Conservation (phyloP, 768 basidiomycete genomes). For the Scleroderma bovista region DNA sequence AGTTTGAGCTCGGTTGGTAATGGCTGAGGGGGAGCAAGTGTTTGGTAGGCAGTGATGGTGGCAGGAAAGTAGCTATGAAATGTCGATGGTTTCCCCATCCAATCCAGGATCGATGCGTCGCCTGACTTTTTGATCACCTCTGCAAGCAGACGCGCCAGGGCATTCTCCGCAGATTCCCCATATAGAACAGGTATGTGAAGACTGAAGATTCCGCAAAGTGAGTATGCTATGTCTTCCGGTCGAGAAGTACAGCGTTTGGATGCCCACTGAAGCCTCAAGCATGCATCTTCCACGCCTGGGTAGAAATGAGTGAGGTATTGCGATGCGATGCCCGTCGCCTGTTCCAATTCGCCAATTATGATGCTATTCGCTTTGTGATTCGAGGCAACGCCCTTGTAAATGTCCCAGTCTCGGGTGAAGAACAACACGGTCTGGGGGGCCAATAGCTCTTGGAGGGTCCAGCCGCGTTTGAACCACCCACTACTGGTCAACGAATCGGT, state of each 20-base stretch:
- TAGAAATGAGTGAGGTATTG: background rate
- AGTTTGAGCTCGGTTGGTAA: too few relatives aligned
- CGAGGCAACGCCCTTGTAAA: background rate
- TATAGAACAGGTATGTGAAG: conserved; percentile 20
- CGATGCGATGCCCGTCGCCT: background rate
- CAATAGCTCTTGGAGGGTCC: background rate
- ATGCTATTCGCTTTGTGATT: background rate
- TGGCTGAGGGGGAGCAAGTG: background rate
- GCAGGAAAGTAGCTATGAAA: conserved; percentile 3
- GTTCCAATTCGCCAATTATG: background rate
- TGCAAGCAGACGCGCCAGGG: conserved; percentile 3
- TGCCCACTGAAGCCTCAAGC: background rate
- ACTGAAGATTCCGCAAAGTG: conserved; percentile 2
- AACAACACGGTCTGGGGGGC: background rate
- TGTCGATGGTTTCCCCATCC: conserved; percentile 6
- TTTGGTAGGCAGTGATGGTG: background rate
- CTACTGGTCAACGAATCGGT: background rate
- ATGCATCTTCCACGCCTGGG: background rate
- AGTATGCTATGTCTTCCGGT: background rate
- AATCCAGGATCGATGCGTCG: conserved; percentile 6
- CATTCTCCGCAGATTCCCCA: conserved; percentile 2
- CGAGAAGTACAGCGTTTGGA: background rate
- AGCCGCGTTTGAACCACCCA: background rate
- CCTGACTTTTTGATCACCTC: conserved; percentile 3
- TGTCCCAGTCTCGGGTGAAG: background rate